phyloP scores from a whole-genome alignment of 495 filamentous ascomycete genomes.

The Neurospora sublineolata region DNA sequence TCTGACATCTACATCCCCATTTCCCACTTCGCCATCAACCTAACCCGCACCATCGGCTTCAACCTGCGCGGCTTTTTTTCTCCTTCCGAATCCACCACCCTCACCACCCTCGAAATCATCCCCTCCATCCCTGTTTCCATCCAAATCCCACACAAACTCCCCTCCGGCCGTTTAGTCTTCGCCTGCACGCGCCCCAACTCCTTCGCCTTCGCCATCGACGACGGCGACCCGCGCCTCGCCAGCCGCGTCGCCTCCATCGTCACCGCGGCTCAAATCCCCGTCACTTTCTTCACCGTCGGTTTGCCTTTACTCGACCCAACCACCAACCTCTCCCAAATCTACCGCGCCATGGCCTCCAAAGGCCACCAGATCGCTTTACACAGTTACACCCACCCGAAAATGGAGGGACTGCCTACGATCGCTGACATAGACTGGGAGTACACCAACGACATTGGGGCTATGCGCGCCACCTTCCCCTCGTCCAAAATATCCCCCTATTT shows the following conservation, averaged over 20 bases:
- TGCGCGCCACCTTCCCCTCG: slow-evolving; percentile 37
- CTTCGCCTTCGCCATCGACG: slow-evolving; percentile 75
- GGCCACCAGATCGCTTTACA: slow-evolving; percentile 72
- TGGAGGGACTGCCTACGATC: slow-evolving; percentile 50
- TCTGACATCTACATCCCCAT: slow-evolving; percentile 63
- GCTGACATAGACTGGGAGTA: slow-evolving; percentile 62
- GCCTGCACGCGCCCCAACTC: slow-evolving; percentile 59
- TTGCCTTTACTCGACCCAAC: slow-evolving; percentile 46
- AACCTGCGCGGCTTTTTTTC: slow-evolving; percentile 60
- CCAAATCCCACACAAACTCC: slow-evolving; percentile 51
- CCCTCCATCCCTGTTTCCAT: slow-evolving; percentile 41
- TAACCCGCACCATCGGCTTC: slow-evolving; percentile 48
- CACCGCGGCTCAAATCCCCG: slow-evolving; percentile 49
- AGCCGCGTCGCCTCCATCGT: slow-evolving; percentile 58
- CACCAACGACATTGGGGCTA: slow-evolving; percentile 46
- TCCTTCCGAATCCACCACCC: slow-evolving; percentile 29
- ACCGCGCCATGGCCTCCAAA: slow-evolving; percentile 49
- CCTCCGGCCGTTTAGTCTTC: slow-evolving; percentile 50
- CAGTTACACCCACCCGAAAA: slow-evolving; percentile 61
- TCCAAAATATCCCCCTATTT: slow-evolving; percentile 44
- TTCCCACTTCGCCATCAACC: slow-evolving; percentile 59
- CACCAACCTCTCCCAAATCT: slow-evolving; percentile 52
- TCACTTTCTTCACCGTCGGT: slow-evolving; percentile 73
- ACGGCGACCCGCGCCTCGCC: slow-evolving; percentile 54
- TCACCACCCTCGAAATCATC: slow-evolving; percentile 57